Evolutionary conservation across 2,329 filamentous ascomycete species (phyloP).

Genomic region (Magnaporthiopsis poae): DNA sequence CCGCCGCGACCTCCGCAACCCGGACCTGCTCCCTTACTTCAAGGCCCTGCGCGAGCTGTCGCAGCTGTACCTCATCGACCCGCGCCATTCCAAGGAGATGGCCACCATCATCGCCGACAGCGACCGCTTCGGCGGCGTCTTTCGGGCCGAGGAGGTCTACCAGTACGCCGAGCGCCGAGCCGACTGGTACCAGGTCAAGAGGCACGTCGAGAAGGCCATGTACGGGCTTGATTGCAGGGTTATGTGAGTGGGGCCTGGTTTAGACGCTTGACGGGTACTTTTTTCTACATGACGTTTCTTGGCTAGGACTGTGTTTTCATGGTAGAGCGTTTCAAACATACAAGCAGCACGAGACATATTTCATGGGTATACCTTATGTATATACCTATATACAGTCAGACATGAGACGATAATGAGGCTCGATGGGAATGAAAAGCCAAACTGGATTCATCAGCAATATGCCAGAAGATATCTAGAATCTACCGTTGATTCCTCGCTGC

Average conservation of each 20-base stretch:
- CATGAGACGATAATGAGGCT: not conserved
- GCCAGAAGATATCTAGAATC: not conserved
- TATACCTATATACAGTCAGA: not conserved
- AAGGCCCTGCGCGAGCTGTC: conserved; percentile 80
- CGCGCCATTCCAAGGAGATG: conserved; percentile 82
- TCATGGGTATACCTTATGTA: not conserved
- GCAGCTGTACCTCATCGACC: conserved; percentile 89
- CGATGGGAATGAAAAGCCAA: not conserved
- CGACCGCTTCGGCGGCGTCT: conserved; percentile 82
- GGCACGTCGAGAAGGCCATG: conserved; percentile 88
- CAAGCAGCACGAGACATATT: no score
- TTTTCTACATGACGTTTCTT: no score
- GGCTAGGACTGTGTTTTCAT: no score
- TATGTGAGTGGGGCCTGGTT: conserved; percentile 49
- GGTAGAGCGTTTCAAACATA: no score
- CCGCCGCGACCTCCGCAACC: conserved; percentile 62
- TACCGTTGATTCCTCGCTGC: not conserved
- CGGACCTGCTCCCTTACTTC: conserved; percentile 80
- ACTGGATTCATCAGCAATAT: not conserved
- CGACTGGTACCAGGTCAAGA: conserved; percentile 88
- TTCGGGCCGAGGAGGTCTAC: conserved; percentile 91
- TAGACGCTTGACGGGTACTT: no score
- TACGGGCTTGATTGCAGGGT: conserved; percentile 81
- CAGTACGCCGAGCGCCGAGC: conserved; percentile 89
- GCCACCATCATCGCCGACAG: conserved; percentile 88